Evolutionary conservation across 768 basidiomycete species (phyloP).

Genomic region (Crassisporium funariophilum): DNA sequence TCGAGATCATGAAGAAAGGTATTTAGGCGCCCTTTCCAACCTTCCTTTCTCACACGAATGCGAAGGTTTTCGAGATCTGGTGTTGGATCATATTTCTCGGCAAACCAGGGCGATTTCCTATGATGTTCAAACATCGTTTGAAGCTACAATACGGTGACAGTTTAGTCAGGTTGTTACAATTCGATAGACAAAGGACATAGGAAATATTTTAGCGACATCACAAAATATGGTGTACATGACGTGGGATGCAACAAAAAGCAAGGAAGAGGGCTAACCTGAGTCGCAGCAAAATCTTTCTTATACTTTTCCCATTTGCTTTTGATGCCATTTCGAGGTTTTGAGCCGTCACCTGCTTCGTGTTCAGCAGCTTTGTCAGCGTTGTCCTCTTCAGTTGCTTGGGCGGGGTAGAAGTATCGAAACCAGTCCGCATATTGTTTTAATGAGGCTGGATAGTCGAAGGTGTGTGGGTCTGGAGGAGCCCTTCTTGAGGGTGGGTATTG

Average conservation of each 20-base stretch:
- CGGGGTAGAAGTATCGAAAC: conserved; percentile 78
- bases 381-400: conserved; percentile 81
- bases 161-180: conserved; percentile 32
- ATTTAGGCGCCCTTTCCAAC: conserved; percentile 76
- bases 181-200: conserved; percentile 20
- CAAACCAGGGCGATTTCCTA: conserved; percentile 95
- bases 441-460: conserved; percentile 78
- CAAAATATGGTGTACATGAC: conserved; percentile 24
- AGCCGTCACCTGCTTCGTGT: conserved; percentile 78
- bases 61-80: conserved; percentile 73
- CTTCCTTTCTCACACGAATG: conserved; percentile 77
- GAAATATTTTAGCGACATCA: conserved; percentile 20
- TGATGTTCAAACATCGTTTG: conserved; percentile 96
- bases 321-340: conserved; percentile 84
- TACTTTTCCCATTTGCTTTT: conserved; percentile 89
- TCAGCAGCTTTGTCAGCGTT: conserved; percentile 82
- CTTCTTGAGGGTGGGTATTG: conserved; percentile 55
- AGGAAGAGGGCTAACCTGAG: conserved; percentile 68
- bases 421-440: conserved; percentile 87
- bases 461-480: conserved; percentile 77
- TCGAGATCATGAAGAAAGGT: conserved; percentile 81
- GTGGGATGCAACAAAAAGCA: conserved; percentile 22
- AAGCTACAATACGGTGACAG: conserved; percentile 63
- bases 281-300: conserved; percentile 85
- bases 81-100: conserved; percentile 89